These are phyloP conservation scores for Rusavskia elegans DNA, from an alignment of 495 filamentous ascomycete genomes.

Conservation along the genomic window DNA sequence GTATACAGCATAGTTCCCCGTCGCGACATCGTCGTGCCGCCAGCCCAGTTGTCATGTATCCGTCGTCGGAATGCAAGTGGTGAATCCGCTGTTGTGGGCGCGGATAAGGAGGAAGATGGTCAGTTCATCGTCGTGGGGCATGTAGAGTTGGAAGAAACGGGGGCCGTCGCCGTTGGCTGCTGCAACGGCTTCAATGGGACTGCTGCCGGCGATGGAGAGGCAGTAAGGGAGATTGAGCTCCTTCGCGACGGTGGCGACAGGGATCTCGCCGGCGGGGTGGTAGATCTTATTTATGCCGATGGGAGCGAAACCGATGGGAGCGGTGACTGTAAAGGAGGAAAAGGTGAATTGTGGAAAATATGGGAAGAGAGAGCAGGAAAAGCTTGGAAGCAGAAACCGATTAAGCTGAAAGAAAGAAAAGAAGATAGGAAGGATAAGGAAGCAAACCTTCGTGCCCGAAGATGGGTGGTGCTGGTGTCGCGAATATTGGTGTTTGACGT, in stretches of 20 bases:
- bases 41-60: constrained; percentile 53
- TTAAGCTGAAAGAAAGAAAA: too few species aligned
- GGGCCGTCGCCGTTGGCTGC: constrained; percentile 34
- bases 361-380: too few species aligned
- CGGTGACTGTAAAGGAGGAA: too few species aligned
- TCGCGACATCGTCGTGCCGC: constrained; percentile 43
- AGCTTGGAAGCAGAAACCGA: too few species aligned
- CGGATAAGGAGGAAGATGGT: constrained; percentile 30
- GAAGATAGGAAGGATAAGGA: too few species aligned
- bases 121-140: constrained; percentile 45
- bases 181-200: constrained; percentile 41
- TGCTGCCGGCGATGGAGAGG: constrained; percentile 42
- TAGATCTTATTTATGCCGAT: constrained; percentile 55
- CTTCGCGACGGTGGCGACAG: constrained; percentile 40
- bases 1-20: constrained; percentile 49
- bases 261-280: constrained; percentile 37
- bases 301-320: constrained; percentile 27
- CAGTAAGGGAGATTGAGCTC: constrained; percentile 42
- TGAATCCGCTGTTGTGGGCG: constrained; percentile 38
- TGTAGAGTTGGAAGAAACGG: constrained; percentile 50
- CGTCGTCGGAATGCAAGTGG: constrained; percentile 42
- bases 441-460: too few species aligned
- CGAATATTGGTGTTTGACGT: too few species aligned
- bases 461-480: too few species aligned
- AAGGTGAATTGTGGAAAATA: too few species aligned